Conservation (phyloP, 805 yeast genomes). For the Schwanniomyces occidentalis region DNA sequence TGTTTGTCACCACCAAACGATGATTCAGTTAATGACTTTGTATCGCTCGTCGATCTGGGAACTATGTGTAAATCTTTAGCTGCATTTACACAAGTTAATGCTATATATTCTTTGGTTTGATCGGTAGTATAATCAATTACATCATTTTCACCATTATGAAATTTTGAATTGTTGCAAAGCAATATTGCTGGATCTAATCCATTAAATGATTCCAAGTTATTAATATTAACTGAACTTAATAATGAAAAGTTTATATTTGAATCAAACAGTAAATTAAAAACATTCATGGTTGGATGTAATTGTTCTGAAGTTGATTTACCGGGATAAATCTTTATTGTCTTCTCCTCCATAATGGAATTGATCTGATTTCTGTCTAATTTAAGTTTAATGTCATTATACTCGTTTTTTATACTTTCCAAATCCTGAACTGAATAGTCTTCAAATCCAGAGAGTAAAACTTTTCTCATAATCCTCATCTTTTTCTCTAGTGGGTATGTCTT, state of each 20-base stretch:
- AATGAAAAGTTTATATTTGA: slow-evolving; percentile 14
- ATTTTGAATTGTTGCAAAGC: slow-evolving; percentile 18
- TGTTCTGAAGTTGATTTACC: not conserved
- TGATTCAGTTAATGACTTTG: slow-evolving; percentile 48
- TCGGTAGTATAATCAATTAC: slow-evolving; percentile 39
- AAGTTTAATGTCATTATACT: slow-evolving; percentile 14
- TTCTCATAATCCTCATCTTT: slow-evolving; percentile 61
- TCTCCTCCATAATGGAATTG: slow-evolving; percentile 8
- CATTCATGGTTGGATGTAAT: not conserved
- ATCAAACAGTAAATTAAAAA: slow-evolving; percentile 7
- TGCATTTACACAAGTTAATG: slow-evolving; percentile 49
- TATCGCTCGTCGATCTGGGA: slow-evolving; percentile 50
- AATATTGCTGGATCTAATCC: slow-evolving; percentile 14
- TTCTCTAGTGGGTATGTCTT: slow-evolving; percentile 53
- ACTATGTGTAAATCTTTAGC: slow-evolving; percentile 35
- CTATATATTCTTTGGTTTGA: slow-evolving; percentile 33
- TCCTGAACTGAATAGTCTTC: slow-evolving; percentile 42
- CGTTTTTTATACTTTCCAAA: slow-evolving; percentile 21
- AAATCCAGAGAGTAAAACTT: slow-evolving; percentile 53
- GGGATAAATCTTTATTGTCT: not conserved
- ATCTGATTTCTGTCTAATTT: slow-evolving; percentile 19
- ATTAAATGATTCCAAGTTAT: slow-evolving; percentile 10
- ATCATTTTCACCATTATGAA: slow-evolving; percentile 5
- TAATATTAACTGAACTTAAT: slow-evolving; percentile 17
- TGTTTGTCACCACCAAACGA: slow-evolving; percentile 49